Conservation (phyloP, 1,139 yeast genomes). For the Casaregolazyma lundiana region DNA sequence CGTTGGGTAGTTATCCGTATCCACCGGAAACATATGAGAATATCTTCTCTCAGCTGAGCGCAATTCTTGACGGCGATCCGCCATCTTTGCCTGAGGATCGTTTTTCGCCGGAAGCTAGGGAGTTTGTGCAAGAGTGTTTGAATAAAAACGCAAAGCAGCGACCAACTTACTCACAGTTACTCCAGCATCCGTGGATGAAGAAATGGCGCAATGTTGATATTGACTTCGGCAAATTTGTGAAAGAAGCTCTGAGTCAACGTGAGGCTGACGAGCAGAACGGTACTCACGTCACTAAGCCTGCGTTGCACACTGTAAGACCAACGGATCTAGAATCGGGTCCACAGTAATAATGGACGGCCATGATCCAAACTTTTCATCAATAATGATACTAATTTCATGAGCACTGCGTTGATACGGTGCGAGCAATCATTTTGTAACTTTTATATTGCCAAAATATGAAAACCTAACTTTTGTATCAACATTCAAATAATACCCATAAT, state of each 20-base stretch:
- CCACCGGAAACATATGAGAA: constrained; percentile 91
- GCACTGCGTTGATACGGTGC: neutral
- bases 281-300: constrained; percentile 11
- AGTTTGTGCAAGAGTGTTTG: constrained; percentile 74
- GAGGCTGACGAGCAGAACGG: constrained; percentile 1
- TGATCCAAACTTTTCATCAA: neutral
- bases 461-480: neutral
- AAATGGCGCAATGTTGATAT: constrained; percentile 44
- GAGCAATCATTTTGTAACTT: no score
- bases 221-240: constrained; percentile 42
- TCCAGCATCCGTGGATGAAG: constrained; percentile 79
- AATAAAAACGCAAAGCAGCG: constrained; percentile 76
- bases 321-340: constrained; percentile 7
- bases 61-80: constrained; percentile 95
- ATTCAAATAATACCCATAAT: no score
- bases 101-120: constrained; percentile 72
- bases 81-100: constrained; percentile 60
- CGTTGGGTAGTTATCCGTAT: constrained; percentile 89
- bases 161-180: constrained; percentile 72
- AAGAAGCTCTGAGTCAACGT: constrained; percentile 18
- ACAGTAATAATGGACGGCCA: neutral
- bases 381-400: constrained; percentile 1
- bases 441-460: neutral
- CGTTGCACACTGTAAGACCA: constrained; percentile 16
- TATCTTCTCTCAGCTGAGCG: constrained; percentile 87